phyloP scores from a whole-genome alignment of 1,284 basidiomycete species.

The Ceratobasidium sp. region DNA sequence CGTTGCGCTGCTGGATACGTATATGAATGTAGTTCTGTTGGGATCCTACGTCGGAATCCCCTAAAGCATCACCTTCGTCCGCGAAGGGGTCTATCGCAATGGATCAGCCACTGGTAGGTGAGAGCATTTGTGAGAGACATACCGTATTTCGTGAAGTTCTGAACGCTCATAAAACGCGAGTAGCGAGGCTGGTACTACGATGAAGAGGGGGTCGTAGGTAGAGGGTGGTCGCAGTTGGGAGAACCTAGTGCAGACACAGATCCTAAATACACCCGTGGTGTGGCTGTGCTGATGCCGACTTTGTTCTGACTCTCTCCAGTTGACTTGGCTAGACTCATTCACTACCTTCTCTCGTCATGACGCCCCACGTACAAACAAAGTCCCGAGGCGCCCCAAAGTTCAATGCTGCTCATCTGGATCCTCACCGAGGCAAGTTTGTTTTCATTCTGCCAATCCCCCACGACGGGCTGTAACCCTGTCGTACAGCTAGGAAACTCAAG shows the following conservation, averaged over 20 bases:
- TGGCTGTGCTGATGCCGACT: conserved; percentile 23
- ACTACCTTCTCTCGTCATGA: conserved; percentile 19
- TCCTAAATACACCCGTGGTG: conserved; percentile 27
- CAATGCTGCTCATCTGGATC: conserved; percentile 67
- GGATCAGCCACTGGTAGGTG: conserved; percentile 49
- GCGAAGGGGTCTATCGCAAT: conserved; percentile 86
- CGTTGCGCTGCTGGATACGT: conserved; percentile 99
- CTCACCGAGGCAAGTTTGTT: conserved; percentile 67
- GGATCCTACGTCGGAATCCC: conserved; percentile 81
- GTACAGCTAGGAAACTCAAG: conserved; percentile 77
- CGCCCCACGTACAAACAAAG: conserved; percentile 44
- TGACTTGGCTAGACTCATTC: conserved; percentile 24
- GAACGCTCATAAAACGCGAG: conserved; percentile 87
- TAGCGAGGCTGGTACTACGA: conserved; percentile 49
- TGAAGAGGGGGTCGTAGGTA: conserved; percentile 51
- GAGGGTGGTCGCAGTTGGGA: conserved; percentile 52
- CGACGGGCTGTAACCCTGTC: conserved; percentile 29
- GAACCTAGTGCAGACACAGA: conserved; percentile 24
- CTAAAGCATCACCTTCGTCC: conserved; percentile 87
- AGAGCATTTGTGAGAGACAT: conserved; percentile 52
- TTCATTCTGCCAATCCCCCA: conserved; percentile 5
- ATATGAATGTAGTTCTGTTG: conserved; percentile 93
- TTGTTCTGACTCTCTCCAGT: conserved; percentile 18
- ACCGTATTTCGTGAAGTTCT: conserved; percentile 88
- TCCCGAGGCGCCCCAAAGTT: conserved; percentile 70